A percentile compares a stretch with the other conserved stretches of the same genome.
Evolutionary conservation across 495 filamentous ascomycete genomes (phyloP).

Genomic region (Melanomma pulvis-pyrius): DNA sequence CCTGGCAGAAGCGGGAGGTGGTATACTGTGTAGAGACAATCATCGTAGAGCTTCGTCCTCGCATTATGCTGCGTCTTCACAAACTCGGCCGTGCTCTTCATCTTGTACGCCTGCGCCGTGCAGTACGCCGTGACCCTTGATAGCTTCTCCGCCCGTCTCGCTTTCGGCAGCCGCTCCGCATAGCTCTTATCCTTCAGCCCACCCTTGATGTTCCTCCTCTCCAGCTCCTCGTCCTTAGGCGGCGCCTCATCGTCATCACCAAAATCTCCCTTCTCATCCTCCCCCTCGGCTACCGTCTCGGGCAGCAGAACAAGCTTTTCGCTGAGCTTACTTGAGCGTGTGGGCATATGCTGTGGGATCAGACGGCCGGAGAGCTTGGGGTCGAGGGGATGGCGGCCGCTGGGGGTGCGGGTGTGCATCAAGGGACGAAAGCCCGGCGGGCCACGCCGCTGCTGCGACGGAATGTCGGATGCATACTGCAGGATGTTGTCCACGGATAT

Average conservation of each 20-base stretch:
- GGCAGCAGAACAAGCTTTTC: slow-evolving; percentile 96
- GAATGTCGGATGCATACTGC: slow-evolving; percentile 91
- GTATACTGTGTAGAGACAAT: slow-evolving; percentile 95
- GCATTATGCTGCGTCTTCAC: slow-evolving; percentile 87
- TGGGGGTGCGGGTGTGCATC: slow-evolving; percentile 47
- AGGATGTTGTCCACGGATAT: slow-evolving; percentile 96
- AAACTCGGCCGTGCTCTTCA: slow-evolving; percentile 83
- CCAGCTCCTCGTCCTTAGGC: slow-evolving; percentile 74
- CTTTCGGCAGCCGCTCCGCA: slow-evolving; percentile 91
- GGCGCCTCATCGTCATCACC: slow-evolving; percentile 68
- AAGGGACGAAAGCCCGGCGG: slow-evolving; percentile 62
- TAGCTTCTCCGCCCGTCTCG: slow-evolving; percentile 81
- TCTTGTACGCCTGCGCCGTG: slow-evolving; percentile 89
- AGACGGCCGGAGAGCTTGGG: slow-evolving; percentile 46
- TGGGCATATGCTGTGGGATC: slow-evolving; percentile 65
- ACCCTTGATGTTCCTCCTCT: slow-evolving; percentile 64
- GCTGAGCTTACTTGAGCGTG: slow-evolving; percentile 86
- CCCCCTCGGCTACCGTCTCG: slow-evolving; percentile 63
- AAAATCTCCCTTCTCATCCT: slow-evolving; percentile 60
- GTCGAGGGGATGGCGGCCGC: slow-evolving; percentile 49
- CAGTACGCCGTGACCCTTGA: slow-evolving; percentile 93
- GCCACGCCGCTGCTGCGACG: slow-evolving; percentile 85
- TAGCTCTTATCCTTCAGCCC: slow-evolving; percentile 78
- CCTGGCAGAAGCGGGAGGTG: slow-evolving; percentile 87
- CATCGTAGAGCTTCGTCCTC: slow-evolving; percentile 97